Conservation (phyloP, 805 yeast genomes). For the Ogataea degrootiae region DNA sequence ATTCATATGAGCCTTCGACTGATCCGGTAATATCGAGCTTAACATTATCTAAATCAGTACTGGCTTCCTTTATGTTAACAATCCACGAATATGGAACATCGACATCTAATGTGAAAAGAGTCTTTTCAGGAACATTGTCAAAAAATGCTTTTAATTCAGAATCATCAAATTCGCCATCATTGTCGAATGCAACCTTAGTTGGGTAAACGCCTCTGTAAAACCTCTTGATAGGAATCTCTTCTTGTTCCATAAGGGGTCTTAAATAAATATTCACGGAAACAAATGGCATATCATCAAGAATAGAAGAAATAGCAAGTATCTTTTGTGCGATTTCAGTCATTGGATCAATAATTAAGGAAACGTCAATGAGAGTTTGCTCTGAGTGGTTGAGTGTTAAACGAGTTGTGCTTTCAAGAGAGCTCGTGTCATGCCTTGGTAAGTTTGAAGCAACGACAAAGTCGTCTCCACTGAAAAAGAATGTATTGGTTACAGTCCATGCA, state of each 20-base stretch:
- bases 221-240: conserved; percentile 48
- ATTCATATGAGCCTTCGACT: conserved; percentile 42
- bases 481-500: conserved; percentile 17
- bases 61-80: conserved; percentile 46
- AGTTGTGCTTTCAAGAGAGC: conserved; percentile 1
- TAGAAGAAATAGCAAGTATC: conserved; percentile 39
- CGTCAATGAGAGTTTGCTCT: conserved; percentile 34
- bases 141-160: conserved; percentile 31
- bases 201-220: conserved; percentile 50
- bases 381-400: conserved; percentile 2
- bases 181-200: conserved; percentile 26
- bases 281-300: conserved; percentile 40
- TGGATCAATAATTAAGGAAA: conserved; percentile 68
- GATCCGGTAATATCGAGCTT: conserved; percentile 37
- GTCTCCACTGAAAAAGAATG: conserved; percentile 29
- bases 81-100: conserved; percentile 68
- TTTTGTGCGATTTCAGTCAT: conserved; percentile 64
- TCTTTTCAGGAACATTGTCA: conserved; percentile 44
- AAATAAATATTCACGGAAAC: conserved; percentile 51
- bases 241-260: conserved; percentile 44
- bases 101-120: conserved; percentile 49
- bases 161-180: conserved; percentile 25
- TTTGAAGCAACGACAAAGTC: conserved; percentile 10
- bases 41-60: conserved; percentile 62
- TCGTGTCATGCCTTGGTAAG: conserved; percentile 19